phyloP scores from a whole-genome alignment of 1,284 basidiomycete genomes.

The Retiboletus flavoniger region DNA sequence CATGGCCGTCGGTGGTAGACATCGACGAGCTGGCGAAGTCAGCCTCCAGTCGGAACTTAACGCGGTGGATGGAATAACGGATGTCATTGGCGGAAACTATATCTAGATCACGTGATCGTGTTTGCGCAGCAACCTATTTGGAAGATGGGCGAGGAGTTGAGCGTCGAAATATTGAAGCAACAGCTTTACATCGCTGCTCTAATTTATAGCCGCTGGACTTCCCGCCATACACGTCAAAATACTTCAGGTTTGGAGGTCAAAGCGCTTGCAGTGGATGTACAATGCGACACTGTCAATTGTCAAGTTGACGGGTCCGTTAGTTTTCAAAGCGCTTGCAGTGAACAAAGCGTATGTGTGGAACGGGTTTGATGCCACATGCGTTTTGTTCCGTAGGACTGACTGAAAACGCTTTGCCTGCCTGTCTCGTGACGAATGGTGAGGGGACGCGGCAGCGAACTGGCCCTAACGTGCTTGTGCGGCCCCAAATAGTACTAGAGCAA shows the following conservation, averaged over 20 bases:
- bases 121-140: neutral
- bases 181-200: neutral
- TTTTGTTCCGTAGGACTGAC: neutral
- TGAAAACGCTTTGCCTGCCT: neutral
- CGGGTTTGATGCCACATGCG: neutral
- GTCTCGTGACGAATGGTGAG: neutral
- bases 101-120: constrained; percentile 10
- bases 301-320: too few species aligned
- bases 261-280: neutral
- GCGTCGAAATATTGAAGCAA: neutral
- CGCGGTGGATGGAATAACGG: neutral
- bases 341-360: neutral
- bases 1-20: neutral
- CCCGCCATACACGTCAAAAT: neutral
- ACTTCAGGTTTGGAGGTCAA: neutral
- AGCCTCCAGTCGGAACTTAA: constrained; percentile 3
- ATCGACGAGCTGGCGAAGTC: neutral
- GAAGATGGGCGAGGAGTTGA: too few species aligned
- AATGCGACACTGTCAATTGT: too few species aligned
- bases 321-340: neutral
- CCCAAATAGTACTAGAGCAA: neutral
- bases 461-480: neutral
- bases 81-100: constrained; percentile 2
- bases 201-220: neutral
- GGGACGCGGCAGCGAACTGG: neutral